phyloP scores from a whole-genome alignment of 1,284 basidiomycete species.

The Ustilago nuda region DNA sequence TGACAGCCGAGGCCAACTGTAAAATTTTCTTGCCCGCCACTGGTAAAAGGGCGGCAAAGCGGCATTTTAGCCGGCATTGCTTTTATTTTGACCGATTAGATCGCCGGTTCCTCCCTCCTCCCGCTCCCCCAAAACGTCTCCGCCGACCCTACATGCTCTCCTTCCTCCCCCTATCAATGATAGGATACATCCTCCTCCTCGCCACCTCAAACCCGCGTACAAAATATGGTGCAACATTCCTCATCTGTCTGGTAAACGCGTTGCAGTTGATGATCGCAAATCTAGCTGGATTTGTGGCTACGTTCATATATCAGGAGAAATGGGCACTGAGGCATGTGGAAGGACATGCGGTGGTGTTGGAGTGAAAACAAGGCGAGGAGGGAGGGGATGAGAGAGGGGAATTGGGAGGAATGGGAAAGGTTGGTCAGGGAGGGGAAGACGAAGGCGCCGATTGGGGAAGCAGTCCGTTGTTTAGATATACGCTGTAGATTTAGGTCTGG shows the following conservation, averaged over 20 bases:
- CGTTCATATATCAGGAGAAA: constrained; percentile 63
- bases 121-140: constrained; percentile 59
- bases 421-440: constrained; percentile 53
- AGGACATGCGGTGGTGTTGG: constrained; percentile 65
- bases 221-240: constrained; percentile 65
- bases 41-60: not conserved
- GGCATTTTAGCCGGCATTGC: not conserved
- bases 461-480: constrained; percentile 46
- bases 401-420: constrained; percentile 44
- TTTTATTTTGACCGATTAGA: constrained; percentile 1
- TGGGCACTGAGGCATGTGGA: constrained; percentile 60
- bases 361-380: constrained; percentile 54
- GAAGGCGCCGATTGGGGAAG: constrained; percentile 58
- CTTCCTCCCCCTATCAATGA: constrained; percentile 66
- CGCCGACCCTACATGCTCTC: constrained; percentile 68
- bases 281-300: constrained; percentile 67
- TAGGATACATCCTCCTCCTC: constrained; percentile 65
- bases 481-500: constrained; percentile 18
- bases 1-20: constrained; percentile 1
- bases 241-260: constrained; percentile 64
- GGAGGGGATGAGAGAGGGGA: constrained; percentile 47
- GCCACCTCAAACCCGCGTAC: constrained; percentile 45
- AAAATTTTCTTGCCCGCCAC: not conserved
- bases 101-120: constrained; percentile 22
- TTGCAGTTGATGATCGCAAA: constrained; percentile 69